A percentile compares a stretch with the other conserved stretches of the same genome.
These are phyloP conservation scores for Gossypium stocksii DNA, from an alignment of 345 rosid species.

Conservation along the genomic window DNA sequence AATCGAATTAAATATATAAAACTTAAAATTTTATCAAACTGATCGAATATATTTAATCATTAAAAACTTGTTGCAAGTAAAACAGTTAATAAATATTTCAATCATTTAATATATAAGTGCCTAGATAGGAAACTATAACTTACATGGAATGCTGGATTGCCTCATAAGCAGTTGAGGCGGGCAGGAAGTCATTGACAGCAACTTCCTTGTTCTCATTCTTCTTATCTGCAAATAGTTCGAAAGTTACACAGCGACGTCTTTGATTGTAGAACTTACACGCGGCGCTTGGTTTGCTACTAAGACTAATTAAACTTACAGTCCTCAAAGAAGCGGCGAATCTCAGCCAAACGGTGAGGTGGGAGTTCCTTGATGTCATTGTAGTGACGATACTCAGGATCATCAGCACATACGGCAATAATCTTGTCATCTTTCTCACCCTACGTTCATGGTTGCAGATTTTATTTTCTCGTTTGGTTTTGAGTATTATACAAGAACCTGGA, in stretches of 20 bases:
- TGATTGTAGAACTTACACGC: not conserved
- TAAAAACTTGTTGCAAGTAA: no score
- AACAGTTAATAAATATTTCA: no score
- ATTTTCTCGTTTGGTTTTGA: constrained; percentile 2
- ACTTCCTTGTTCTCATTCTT: constrained; percentile 99
- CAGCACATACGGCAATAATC: constrained; percentile 98
- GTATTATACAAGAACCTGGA: not conserved
- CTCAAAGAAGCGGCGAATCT: constrained; percentile 98
- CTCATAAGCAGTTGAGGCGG: constrained; percentile 64
- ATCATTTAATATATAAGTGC: no score
- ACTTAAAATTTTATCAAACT: no score
- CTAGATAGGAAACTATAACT: constrained; percentile 19
- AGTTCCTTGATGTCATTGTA: constrained; percentile 86
- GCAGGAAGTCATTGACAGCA: constrained; percentile 90
- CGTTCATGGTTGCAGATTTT: not conserved
- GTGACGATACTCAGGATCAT: constrained; percentile 95
- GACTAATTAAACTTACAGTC: constrained; percentile 58
- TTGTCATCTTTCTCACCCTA: constrained; percentile 99
- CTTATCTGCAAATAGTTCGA: constrained; percentile 53
- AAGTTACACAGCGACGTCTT: not conserved
- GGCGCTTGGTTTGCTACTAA: not conserved
- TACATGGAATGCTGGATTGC: constrained; percentile 94
- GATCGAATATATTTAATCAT: no score
- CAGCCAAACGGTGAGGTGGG: constrained; percentile 97
- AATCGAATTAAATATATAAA: not conserved